phyloP scores from a whole-genome alignment of 2,329 filamentous ascomycete species.

The Calonectria honghensis region DNA sequence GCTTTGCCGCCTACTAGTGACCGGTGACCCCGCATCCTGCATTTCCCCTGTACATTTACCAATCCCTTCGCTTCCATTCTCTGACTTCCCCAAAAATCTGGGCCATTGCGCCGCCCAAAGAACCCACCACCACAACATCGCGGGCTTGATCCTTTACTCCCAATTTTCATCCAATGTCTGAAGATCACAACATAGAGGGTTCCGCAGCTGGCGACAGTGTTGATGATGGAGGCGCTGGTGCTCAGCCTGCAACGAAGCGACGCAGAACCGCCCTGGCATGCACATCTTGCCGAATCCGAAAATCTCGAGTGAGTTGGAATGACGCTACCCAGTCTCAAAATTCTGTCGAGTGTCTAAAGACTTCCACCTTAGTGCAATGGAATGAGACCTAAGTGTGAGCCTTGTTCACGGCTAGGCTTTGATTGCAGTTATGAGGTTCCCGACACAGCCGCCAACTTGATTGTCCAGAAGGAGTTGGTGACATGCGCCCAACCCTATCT shows the following conservation, averaged over 20 bases:
- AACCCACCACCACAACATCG: background rate
- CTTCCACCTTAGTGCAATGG: conserved; percentile 36
- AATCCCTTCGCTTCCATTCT: background rate
- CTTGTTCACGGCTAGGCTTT: conserved; percentile 39
- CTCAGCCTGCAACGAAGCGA: conserved; percentile 7
- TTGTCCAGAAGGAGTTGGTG: conserved; percentile 37
- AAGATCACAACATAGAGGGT: background rate
- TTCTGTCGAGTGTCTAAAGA: background rate
- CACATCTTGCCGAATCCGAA: conserved; percentile 16
- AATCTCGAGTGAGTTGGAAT: background rate
- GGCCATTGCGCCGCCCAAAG: background rate
- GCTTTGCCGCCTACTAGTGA: background rate
- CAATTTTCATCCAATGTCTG: background rate
- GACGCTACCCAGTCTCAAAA: background rate
- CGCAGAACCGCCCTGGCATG: conserved; percentile 5
- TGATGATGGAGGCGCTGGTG: conserved; percentile 4
- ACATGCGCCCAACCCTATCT: background rate
- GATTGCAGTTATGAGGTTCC: conserved; percentile 42
- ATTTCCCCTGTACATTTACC: conserved; percentile 7
- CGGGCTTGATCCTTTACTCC: background rate
- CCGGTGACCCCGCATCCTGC: conserved; percentile 3
- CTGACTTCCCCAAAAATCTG: background rate
- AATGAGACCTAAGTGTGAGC: conserved; percentile 37
- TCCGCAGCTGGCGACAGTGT: background rate
- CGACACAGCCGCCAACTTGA: conserved; percentile 37